phyloP scores from a whole-genome alignment of 2,329 filamentous ascomycete genomes.

The Fusarium domesticum region DNA sequence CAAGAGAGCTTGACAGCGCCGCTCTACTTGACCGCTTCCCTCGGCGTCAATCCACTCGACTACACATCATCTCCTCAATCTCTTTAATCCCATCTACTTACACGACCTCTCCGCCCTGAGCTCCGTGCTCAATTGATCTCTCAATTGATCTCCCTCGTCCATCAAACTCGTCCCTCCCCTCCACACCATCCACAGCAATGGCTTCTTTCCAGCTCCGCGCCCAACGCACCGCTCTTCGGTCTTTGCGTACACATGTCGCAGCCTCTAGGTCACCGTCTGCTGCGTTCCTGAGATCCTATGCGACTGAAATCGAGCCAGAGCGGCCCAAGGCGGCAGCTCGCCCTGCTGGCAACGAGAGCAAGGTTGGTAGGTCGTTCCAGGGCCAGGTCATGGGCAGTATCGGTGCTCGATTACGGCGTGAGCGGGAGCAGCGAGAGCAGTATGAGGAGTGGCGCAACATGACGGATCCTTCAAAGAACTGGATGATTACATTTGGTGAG shows the following conservation, averaged over 20 bases:
- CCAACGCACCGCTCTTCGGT: constrained; percentile 31
- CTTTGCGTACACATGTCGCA: constrained; percentile 24
- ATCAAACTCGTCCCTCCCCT: neutral
- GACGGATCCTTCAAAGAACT: constrained; percentile 44
- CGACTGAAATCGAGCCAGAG: constrained; percentile 38
- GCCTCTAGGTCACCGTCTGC: constrained; percentile 12
- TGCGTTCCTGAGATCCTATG: constrained; percentile 30
- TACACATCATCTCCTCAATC: neutral
- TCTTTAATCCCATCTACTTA: neutral
- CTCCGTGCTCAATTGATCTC: too few species aligned
- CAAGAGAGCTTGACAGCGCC: constrained; percentile 10
- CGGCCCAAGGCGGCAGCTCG: constrained; percentile 26
- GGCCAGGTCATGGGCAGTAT: constrained; percentile 61
- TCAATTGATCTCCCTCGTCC: constrained; percentile 6
- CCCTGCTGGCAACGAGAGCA: constrained; percentile 37
- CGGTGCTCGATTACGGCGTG: constrained; percentile 51
- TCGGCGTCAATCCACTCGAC: neutral
- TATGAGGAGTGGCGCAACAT: constrained; percentile 43
- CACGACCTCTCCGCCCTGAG: neutral
- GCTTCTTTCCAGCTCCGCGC: constrained; percentile 35
- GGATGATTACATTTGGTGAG: constrained; percentile 55
- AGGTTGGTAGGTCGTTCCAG: constrained; percentile 46
- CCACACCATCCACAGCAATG: constrained; percentile 20
- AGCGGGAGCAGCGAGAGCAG: constrained; percentile 52
- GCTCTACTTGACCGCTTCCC: neutral